Conservation (phyloP, 2,329 filamentous ascomycete genomes). For the Clonostachys rhizophaga region DNA sequence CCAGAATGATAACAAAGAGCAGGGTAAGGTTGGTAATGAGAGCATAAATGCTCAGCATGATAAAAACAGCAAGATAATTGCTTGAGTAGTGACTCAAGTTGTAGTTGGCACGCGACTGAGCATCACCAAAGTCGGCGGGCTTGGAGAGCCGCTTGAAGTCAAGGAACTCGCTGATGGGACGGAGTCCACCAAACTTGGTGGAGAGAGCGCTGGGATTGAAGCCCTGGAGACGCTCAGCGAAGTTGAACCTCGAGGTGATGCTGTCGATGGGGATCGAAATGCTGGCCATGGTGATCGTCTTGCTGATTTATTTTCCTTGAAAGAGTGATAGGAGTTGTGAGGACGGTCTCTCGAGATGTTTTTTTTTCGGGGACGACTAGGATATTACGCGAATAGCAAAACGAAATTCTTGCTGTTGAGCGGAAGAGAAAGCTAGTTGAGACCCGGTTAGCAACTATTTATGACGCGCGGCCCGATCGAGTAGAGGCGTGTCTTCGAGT, state of each 20-base stretch:
- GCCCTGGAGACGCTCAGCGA: conserved; percentile 78
- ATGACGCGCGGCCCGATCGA: too few relatives aligned
- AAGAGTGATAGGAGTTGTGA: conserved; percentile 6
- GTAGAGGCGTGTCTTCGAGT: too few relatives aligned
- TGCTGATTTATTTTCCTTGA: background rate
- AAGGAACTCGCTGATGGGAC: conserved; percentile 87
- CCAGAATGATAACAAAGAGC: conserved; percentile 88
- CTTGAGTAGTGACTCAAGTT: conserved; percentile 96
- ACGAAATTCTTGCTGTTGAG: too few relatives aligned
- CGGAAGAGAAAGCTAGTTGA: too few relatives aligned
- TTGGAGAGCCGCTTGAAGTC: conserved; percentile 95
- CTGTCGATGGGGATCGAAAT: conserved; percentile 91
- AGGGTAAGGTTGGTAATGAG: conserved; percentile 82
- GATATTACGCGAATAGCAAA: too few relatives aligned
- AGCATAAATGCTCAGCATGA: conserved; percentile 94
- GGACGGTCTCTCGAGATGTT: background rate
- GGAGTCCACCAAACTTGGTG: conserved; percentile 86
- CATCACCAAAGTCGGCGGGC: conserved; percentile 83
- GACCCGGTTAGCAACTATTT: too few relatives aligned
- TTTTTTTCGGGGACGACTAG: too few relatives aligned
- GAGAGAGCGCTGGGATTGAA: conserved; percentile 75
- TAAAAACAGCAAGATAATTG: conserved; percentile 93
- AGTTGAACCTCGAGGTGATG: conserved; percentile 85
- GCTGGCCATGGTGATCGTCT: conserved; percentile 60
- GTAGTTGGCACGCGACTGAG: conserved; percentile 93